phyloP scores from a whole-genome alignment of 2,329 filamentous ascomycete genomes.

The Alternaria solani region DNA sequence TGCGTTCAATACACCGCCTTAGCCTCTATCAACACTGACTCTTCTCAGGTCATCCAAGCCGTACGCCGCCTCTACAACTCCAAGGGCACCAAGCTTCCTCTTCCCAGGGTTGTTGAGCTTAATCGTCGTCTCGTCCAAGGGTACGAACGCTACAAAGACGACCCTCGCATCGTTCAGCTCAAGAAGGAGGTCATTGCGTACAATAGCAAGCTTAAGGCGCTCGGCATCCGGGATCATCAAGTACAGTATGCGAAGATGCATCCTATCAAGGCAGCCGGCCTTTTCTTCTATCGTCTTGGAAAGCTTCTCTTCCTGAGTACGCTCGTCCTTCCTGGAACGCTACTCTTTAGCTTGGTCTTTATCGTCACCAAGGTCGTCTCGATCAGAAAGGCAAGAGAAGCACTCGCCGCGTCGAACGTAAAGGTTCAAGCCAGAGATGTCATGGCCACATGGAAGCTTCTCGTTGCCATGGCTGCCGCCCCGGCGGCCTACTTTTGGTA shows the following conservation, averaged over 20 bases:
- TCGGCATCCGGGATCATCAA: constrained; percentile 92
- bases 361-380: constrained; percentile 49
- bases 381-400: constrained; percentile 49
- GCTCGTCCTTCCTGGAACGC: constrained; percentile 82
- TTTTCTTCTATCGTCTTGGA: constrained; percentile 78
- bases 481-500: constrained; percentile 47
- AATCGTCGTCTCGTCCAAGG: constrained; percentile 90
- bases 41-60: constrained; percentile 79
- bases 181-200: constrained; percentile 81
- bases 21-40: constrained; percentile 37
- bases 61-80: constrained; percentile 93
- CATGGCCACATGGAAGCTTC: constrained; percentile 54
- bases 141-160: constrained; percentile 91
- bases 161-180: constrained; percentile 79
- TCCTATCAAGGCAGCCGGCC: constrained; percentile 75
- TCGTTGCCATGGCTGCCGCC: constrained; percentile 51
- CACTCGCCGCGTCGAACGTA: constrained; percentile 52
- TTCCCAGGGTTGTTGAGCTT: constrained; percentile 92
- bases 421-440: constrained; percentile 52
- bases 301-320: constrained; percentile 81
- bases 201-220: constrained; percentile 83
- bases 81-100: constrained; percentile 89
- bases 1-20: constrained; percentile 34
- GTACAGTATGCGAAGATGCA: constrained; percentile 90
- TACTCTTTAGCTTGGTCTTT: constrained; percentile 74